Conservation (phyloP, 768 basidiomycete species). For the Tremella mesenterica region DNA sequence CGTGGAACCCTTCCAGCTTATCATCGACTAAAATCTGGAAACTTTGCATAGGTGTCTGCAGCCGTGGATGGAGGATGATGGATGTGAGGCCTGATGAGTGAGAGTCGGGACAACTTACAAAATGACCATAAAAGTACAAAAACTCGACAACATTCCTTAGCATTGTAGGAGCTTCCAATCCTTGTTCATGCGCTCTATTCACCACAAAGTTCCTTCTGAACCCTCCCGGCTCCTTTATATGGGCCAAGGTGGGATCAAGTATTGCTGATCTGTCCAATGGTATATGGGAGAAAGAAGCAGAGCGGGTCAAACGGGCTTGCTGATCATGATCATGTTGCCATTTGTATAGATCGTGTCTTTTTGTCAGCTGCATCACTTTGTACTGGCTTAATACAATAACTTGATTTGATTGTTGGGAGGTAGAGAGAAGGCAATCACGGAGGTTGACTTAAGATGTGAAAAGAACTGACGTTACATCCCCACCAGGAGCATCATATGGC, state of each 20-base stretch:
- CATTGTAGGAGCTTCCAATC: conserved; percentile 53
- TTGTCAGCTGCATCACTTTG: conserved; percentile 5
- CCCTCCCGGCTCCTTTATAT: conserved; percentile 90
- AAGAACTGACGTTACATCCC: conserved; percentile 80
- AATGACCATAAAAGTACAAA: conserved; percentile 88
- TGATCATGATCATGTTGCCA: conserved; percentile 49
- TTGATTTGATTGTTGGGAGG: too few species aligned
- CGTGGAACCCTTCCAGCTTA: too few species aligned
- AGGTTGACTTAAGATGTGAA: too few species aligned
- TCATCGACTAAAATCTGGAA: too few species aligned
- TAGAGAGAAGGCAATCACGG: not conserved
- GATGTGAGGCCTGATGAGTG: too few species aligned
- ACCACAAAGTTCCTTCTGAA: conserved; percentile 83
- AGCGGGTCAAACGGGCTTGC: conserved; percentile 44
- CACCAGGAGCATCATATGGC: conserved; percentile 75
- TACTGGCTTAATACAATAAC: conserved; percentile 7
- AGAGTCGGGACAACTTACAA: conserved; percentile 69
- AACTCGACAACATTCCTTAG: conserved; percentile 88
- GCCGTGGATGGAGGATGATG: too few species aligned
- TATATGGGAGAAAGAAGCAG: conserved; percentile 51
- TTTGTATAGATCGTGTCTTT: conserved; percentile 78
- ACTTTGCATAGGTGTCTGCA: too few species aligned
- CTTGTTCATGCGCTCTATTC: conserved; percentile 61
- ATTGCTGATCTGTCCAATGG: conserved; percentile 49
- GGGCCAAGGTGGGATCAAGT: conserved; percentile 69